These are phyloP conservation scores for Pisolithus tinctorius DNA, from an alignment of 768 basidiomycete genomes.

Conservation along the genomic window DNA sequence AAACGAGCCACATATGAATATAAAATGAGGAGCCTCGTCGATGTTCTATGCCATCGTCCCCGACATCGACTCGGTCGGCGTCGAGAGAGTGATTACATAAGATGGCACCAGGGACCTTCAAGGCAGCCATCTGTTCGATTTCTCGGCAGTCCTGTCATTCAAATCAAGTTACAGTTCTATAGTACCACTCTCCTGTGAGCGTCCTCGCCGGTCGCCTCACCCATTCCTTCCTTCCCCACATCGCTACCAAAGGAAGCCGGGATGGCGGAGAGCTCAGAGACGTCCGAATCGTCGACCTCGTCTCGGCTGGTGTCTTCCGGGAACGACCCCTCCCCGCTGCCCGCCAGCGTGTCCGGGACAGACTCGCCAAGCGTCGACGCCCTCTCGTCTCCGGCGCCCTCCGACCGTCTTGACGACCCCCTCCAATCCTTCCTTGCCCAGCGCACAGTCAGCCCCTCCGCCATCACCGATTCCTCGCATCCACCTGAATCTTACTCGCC, in stretches of 20 bases:
- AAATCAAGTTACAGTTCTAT: no score
- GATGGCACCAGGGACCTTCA: no score
- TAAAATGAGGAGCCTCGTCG: no score
- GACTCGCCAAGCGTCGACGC: background rate
- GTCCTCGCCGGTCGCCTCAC: no score
- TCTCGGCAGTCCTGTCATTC: no score
- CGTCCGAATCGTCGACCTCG: background rate
- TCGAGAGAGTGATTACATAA: no score
- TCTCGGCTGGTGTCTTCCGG: background rate
- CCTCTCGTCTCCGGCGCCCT: background rate
- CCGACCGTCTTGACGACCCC: background rate
- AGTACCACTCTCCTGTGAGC: no score
- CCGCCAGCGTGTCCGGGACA: background rate
- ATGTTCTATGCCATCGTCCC: no score
- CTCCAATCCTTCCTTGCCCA: background rate
- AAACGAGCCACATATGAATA: no score
- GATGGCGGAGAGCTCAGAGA: background rate
- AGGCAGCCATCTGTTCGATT: no score
- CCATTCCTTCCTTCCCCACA: background rate
- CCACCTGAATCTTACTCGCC: slow-evolving; percentile 9
- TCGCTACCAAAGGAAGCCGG: background rate
- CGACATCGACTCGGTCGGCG: no score
- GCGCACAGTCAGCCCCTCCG: slow-evolving; percentile 17
- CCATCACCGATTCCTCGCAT: slow-evolving; percentile 27
- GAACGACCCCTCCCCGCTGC: background rate